Evolutionary conservation across 208 protist genomes (phyloP).

Genomic region (Trypanosoma cruzi): DNA sequence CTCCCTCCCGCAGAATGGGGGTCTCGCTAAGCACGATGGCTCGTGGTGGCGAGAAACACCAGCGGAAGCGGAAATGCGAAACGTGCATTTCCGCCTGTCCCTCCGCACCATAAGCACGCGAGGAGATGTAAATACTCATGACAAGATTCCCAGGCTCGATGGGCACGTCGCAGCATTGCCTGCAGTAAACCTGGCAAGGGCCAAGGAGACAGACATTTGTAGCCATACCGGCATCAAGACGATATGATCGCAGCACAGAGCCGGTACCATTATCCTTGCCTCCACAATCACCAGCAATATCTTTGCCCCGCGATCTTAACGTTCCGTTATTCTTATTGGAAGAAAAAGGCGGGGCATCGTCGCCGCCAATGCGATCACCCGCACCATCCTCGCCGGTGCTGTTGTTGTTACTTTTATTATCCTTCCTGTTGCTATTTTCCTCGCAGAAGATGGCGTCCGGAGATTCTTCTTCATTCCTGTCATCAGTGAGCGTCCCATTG

Average conservation of each 20-base stretch:
- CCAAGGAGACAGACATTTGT: constrained; percentile 49
- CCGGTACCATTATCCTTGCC: neutral
- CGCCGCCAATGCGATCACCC: neutral
- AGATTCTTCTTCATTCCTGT: neutral
- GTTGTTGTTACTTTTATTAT: neutral
- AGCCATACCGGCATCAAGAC: constrained; percentile 47
- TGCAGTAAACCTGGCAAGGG: constrained; percentile 67
- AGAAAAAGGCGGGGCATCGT: neutral
- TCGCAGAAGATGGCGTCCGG: neutral
- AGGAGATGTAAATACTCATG: constrained; percentile 47
- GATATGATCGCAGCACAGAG: constrained; percentile 22
- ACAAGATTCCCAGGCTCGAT: constrained; percentile 1
- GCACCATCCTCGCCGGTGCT: neutral
- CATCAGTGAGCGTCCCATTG: neutral
- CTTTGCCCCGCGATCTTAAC: neutral
- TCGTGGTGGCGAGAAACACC: constrained; percentile 13
- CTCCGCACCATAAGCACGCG: constrained; percentile 29
- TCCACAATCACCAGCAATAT: constrained; percentile 11
- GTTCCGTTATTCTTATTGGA: neutral
- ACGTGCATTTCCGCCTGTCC: constrained; percentile 40
- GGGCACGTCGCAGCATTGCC: constrained; percentile 29
- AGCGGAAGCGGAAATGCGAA: constrained; percentile 40
- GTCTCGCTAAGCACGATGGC: constrained; percentile 46
- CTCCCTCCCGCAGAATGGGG: constrained; percentile 37
- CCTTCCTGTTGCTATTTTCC: neutral